Evolutionary conservation across 768 basidiomycete genomes (phyloP).

Genomic region (Cyclocybe cylindracea): DNA sequence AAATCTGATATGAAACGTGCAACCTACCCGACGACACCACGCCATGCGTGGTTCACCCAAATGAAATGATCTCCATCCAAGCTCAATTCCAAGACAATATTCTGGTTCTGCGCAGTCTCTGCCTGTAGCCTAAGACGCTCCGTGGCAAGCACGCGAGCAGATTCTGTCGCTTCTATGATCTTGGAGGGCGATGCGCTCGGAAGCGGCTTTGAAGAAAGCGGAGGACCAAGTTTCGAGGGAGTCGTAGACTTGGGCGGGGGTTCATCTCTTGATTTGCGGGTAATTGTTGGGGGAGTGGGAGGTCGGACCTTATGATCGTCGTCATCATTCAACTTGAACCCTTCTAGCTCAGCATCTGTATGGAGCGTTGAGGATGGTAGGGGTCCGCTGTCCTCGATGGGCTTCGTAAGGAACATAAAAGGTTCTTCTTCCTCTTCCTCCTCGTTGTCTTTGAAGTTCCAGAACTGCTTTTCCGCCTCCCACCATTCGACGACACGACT

Average conservation of each 20-base stretch:
- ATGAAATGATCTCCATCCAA: constrained; percentile 93
- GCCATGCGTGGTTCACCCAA: constrained; percentile 97
- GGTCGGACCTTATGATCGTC: constrained; percentile 54
- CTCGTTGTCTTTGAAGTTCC: constrained; percentile 96
- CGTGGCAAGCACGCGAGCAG: constrained; percentile 82
- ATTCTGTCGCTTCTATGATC: constrained; percentile 62
- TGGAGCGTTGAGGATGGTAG: constrained; percentile 32
- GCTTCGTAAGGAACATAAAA: constrained; percentile 90
- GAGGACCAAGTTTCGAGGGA: constrained; percentile 30
- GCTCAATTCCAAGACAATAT: constrained; percentile 93
- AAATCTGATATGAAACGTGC: constrained; percentile 1
- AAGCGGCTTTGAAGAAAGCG: constrained; percentile 35
- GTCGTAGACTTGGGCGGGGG: constrained; percentile 48
- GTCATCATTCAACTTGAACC: constrained; percentile 51
- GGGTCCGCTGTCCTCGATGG: constrained; percentile 58
- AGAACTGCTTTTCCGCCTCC: constrained; percentile 99
- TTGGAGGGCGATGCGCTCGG: constrained; percentile 37
- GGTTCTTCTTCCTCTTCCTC: constrained; percentile 85
- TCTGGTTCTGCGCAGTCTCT: constrained; percentile 93
- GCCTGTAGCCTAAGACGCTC: constrained; percentile 89
- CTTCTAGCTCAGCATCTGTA: constrained; percentile 41
- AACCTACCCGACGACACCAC: constrained; percentile 84
- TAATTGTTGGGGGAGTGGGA: constrained; percentile 45
- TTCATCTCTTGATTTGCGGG: constrained; percentile 60
- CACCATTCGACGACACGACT: constrained; percentile 99